Base-by-base conservation (phyloP, 148 eudicot species). In the Simmondsia chinensis region DNA sequence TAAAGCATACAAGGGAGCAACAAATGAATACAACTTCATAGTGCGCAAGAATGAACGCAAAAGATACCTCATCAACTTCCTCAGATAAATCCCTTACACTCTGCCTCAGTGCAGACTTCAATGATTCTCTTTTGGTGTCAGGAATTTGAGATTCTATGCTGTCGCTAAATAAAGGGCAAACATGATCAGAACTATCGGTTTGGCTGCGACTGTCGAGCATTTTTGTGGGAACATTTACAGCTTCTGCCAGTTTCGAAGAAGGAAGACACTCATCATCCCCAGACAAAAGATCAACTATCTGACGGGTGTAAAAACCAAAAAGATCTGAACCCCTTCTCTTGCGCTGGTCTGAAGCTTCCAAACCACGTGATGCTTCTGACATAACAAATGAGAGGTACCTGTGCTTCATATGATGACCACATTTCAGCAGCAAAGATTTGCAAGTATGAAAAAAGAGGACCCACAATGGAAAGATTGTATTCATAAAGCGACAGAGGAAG, bases 11-110 rank as follows among this genome's bases (percentile, higher is more conserved):
- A n/a, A n/a, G n/a, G n/a, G 17, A 4, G 6, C 5, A 24, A 38
- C 10, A 16, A 1, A n/a, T 5, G 11, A 40, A 18, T 19, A 20
- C 28, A 54, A 36, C 43, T 15, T 18, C 14, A 12, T 7, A 9
- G 30, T 9, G 2, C 9, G 27, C 8, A 33, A 19, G 22, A 39
- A 42, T 38, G 34, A 27, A 26, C 9, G 6, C 10, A 29, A 27
- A n/a, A 46, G 8, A 24, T 68, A 80, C 94, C 83, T 80, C 88
- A 62, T 80, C 77, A 64, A 80, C 77, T 58, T 77, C 94, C 11
- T 64, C 51, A 3, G 72, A 20, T 50, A 84, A 71, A 47, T 65
- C 54, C 21, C 46, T 20, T 4, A 61, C 77, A 64, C 75, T 54
- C 49, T 80, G 66, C 48, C 69, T 58, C 43, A 84, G 63, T 61